Conservation (phyloP, 768 basidiomycete species). For the Ramaria sp. region DNA sequence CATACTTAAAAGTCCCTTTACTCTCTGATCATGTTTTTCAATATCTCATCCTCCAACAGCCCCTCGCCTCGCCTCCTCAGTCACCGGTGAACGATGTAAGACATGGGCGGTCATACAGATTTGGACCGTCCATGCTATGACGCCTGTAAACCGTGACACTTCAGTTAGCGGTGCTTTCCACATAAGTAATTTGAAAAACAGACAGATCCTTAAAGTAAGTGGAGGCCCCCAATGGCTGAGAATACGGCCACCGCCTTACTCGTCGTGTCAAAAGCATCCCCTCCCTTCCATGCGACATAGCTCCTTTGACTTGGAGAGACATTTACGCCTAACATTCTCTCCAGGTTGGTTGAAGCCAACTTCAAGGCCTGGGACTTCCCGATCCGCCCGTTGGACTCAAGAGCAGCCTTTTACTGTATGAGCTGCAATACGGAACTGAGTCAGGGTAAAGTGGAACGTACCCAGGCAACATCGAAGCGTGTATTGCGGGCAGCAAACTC, state of each 20-base stretch:
- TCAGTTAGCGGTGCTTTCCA: no score
- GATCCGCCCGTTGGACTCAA: slow-evolving; percentile 31
- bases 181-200: no score
- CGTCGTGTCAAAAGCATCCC: slow-evolving; percentile 31
- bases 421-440: no score
- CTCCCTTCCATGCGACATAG: slow-evolving; percentile 29
- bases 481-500: slow-evolving; percentile 68
- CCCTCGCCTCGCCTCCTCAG: no score
- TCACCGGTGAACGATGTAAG: no score
- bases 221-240: slow-evolving; percentile 16
- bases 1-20: no score
- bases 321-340: slow-evolving; percentile 30
- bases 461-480: slow-evolving; percentile 78
- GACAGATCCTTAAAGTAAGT: background rate
- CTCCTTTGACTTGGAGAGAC: slow-evolving; percentile 19
- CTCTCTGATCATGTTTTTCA: no score
- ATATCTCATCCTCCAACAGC: no score
- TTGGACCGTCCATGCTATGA: no score
- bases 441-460: slow-evolving; percentile 22
- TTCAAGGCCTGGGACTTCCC: slow-evolving; percentile 23
- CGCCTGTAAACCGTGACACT: no score
- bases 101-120: no score
- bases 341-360: slow-evolving; percentile 32
- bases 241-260: slow-evolving; percentile 35
- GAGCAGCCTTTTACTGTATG: slow-evolving; percentile 22